Base-by-base conservation (phyloP, 345 rosid species). In the Eucalyptus marginata region DNA sequence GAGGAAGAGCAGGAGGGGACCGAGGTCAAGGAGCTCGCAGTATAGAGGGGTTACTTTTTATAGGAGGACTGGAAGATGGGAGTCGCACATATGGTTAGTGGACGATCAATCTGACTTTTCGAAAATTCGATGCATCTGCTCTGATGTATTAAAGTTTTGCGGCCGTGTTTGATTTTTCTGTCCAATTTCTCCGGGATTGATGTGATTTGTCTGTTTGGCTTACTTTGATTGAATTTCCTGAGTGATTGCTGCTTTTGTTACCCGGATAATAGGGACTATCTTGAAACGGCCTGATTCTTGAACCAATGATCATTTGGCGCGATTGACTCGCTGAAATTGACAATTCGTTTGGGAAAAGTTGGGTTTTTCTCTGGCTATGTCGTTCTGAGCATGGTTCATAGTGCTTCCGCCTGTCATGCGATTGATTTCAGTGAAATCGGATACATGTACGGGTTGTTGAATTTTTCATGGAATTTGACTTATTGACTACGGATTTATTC, bases 11-110 rank as follows among this genome's bases (percentile, higher is more conserved):
- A 91, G 99, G 92, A 91, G 99, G 87, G 99, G 99, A n/a, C 99
- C 99, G 29, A 93, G 99, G 93, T 97, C 99, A 31, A 94, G 96
- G 89, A 97, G 99, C 91, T 97, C 99, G 14, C 99, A 96, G 91
- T 97, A 96, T 80, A 91, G 99, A 90, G 99, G 99, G n/a, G 99
- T 97, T 51, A 97, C 99, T 81, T 97, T 97, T 88, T 97, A 97
- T 27, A 90, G 99, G 89, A 95, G 99, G 88, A 97, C 99, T 58
- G 99, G 99, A 33, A 90, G 99, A 86, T 97, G 99, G 99, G 99
- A 96, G 89, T 97, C 99, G n/a, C 99, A 97, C 93, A 97, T 97
- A 84, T 97, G 99, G 99, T 97, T 76, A 20, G 83, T 40, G 50
- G 80, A 29, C 10, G 86, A 51, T 49, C 47, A 46, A 18, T 29